Evolutionary conservation across 2,329 filamentous ascomycete species (phyloP).

Genomic region (Beauveria scarabaeidicola): DNA sequence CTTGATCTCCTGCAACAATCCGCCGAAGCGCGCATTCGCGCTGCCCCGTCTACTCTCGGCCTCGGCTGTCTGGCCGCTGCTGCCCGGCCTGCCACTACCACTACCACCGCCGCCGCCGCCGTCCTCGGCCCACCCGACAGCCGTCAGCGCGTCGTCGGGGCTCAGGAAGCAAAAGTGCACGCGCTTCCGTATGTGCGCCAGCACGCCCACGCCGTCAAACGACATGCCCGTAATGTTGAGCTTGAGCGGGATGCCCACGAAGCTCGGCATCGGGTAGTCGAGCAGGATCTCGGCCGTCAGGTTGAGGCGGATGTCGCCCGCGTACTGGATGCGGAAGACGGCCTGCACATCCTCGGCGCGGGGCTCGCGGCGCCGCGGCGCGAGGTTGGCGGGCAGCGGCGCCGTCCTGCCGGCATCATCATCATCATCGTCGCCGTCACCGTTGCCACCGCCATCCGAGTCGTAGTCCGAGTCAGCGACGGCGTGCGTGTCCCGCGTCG

Average conservation of each 20-base stretch:
- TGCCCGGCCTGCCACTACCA: conserved; percentile 5
- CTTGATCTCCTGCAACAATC: conserved; percentile 81
- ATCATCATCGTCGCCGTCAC: conserved; percentile 13
- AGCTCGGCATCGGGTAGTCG: conserved; percentile 97
- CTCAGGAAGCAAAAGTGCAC: conserved; percentile 93
- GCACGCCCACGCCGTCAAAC: conserved; percentile 88
- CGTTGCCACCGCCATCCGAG: conserved; percentile 24
- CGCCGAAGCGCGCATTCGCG: conserved; percentile 45
- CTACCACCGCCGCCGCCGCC: conserved; percentile 18
- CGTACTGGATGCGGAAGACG: conserved; percentile 82
- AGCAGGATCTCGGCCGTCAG: conserved; percentile 91
- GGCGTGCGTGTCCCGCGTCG: conserved; percentile 42
- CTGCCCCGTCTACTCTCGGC: conserved; percentile 17
- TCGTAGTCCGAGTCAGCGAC: conserved; percentile 26
- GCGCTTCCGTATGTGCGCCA: conserved; percentile 81
- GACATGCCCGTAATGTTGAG: conserved; percentile 90
- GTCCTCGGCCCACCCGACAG: conserved; percentile 49
- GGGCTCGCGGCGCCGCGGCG: conserved; percentile 57
- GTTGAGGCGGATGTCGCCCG: conserved; percentile 77
- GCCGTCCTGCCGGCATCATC: conserved; percentile 11
- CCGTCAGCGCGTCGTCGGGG: conserved; percentile 77
- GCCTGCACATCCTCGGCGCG: conserved; percentile 84
- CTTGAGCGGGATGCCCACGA: conserved; percentile 89
- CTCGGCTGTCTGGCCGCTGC: conserved; percentile 11
- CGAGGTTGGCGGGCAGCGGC: conserved; percentile 6